Evolutionary conservation across 2,329 filamentous ascomycete genomes (phyloP).

Genomic region (Orbilia javanica): DNA sequence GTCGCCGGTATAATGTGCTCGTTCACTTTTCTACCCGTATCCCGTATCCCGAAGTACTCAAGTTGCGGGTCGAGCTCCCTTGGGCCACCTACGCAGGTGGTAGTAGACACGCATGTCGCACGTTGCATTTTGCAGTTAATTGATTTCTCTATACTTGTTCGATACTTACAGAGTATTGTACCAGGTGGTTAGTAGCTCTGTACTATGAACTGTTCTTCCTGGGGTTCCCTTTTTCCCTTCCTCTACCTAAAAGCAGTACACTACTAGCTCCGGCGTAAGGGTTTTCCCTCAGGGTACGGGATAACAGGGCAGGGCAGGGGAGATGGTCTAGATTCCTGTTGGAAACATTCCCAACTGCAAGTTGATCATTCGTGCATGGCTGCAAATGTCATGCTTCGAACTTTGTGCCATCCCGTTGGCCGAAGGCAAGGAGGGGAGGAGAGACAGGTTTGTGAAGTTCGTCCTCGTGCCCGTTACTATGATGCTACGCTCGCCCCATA

Average conservation of each 20-base stretch:
- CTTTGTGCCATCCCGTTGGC: slow-evolving; percentile 25
- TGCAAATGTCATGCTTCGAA: slow-evolving; percentile 24
- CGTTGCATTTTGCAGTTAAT: neutral
- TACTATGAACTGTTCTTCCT: neutral
- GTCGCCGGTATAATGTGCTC: neutral
- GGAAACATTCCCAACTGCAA: slow-evolving; percentile 8
- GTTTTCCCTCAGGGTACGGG: neutral
- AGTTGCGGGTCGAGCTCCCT: no score
- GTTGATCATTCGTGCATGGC: slow-evolving; percentile 21
- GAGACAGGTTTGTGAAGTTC: slow-evolving; percentile 17
- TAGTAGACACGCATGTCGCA: neutral
- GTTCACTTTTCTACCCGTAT: neutral
- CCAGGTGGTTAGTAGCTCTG: no score
- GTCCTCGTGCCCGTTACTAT: slow-evolving; percentile 29
- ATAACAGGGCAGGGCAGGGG: neutral
- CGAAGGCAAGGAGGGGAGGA: neutral
- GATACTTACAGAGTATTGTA: no score
- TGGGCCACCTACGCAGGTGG: no score
- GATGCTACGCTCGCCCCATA: slow-evolving; percentile 24
- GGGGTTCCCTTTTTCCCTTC: no score
- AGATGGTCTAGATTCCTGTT: slow-evolving; percentile 6
- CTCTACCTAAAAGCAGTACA: no score
- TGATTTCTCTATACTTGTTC: neutral
- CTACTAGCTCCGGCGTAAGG: neutral
- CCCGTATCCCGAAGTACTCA: neutral